These are phyloP conservation scores for Micractinium sp. DNA, from an alignment of 139 green algal species.

Conservation along the genomic window DNA sequence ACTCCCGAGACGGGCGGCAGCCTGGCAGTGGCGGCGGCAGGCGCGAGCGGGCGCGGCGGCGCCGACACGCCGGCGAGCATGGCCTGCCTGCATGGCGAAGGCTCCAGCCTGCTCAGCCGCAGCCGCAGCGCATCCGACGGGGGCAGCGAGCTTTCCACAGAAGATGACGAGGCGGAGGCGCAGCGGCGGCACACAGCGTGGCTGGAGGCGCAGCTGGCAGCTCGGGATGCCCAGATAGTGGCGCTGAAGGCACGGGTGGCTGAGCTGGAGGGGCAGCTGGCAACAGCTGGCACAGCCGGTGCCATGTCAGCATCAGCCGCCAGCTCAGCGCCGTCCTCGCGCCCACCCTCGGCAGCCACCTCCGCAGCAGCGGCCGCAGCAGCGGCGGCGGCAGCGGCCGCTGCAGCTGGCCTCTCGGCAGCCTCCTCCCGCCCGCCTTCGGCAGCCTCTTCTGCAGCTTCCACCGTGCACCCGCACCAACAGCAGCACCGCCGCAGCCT, in stretches of 20 bases:
- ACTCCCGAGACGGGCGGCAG: neutral
- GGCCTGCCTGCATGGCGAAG: neutral
- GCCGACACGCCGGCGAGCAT: neutral
- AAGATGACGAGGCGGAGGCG: slow-evolving; percentile 7
- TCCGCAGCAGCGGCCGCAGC: neutral
- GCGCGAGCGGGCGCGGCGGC: neutral
- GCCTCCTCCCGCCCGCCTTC: neutral
- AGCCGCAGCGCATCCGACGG: neutral
- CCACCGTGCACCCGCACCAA: too few relatives aligned
- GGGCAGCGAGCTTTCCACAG: neutral
- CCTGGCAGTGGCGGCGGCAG: neutral
- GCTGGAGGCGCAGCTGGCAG: neutral
- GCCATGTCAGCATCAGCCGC: neutral
- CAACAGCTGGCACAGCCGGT: neutral
- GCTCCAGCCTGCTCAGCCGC: neutral
- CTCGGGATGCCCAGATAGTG: neutral
- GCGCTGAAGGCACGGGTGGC: slow-evolving; percentile 24
- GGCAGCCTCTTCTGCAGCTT: neutral
- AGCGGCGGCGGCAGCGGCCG: neutral
- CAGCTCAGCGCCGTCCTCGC: slow-evolving; percentile 2
- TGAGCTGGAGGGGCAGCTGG: slow-evolving; percentile 32
- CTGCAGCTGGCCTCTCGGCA: neutral
- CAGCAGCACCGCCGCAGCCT: neutral
- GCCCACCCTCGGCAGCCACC: neutral
- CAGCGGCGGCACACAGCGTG: neutral